These are phyloP conservation scores for Pseudomonodictys pantanalensis DNA, from an alignment of 495 filamentous ascomycete genomes.

Conservation along the genomic window DNA sequence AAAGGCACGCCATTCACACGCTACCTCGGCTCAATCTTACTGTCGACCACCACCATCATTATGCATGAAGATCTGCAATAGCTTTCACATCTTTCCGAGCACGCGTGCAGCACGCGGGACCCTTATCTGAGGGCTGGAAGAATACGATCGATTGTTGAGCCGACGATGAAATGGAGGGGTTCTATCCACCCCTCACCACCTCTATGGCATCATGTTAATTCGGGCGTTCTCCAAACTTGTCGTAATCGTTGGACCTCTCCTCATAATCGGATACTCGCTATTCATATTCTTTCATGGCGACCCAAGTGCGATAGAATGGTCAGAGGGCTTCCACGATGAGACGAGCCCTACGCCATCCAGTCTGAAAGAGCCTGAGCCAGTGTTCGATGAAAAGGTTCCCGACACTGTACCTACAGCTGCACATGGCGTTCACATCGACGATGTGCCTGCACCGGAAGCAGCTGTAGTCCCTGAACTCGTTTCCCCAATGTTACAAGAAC, in stretches of 20 bases:
- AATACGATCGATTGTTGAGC: no score
- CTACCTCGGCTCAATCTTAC: no score
- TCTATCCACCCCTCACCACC: no score
- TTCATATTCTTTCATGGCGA: background rate
- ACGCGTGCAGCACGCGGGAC: no score
- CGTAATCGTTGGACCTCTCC: background rate
- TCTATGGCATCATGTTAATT: slow-evolving; percentile 2
- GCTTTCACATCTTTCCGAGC: no score
- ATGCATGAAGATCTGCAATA: no score
- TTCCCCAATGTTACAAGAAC: background rate
- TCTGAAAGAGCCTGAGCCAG: background rate
- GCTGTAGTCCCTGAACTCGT: background rate
- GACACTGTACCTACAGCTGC: background rate
- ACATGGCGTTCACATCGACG: no score
- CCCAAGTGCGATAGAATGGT: background rate
- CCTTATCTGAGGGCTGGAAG: no score
- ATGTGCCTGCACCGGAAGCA: background rate
- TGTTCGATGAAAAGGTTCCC: background rate
- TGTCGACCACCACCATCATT: no score
- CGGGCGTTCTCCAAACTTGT: background rate
- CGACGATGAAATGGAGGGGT: no score
- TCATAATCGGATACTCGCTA: background rate
- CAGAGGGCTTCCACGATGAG: background rate
- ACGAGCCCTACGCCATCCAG: background rate
- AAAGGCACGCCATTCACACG: no score